Evolutionary conservation across 306 rosid species (phyloP), one percentile per base, ranked within the genome.

Genomic region (Purshia tridentata): DNA sequence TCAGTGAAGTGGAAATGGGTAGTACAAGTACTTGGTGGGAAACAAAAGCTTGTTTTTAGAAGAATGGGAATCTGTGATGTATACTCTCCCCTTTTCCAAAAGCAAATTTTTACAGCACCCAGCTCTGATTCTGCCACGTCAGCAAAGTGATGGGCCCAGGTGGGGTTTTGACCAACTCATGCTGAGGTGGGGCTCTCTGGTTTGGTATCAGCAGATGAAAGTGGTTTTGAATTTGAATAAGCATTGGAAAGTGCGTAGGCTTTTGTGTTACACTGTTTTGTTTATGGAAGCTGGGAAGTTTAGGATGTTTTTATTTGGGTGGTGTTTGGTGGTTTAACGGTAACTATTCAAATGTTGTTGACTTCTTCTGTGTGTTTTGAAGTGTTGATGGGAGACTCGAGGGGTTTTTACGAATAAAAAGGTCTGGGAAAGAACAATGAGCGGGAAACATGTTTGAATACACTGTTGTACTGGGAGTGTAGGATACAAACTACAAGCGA

Each of bases 321-420:
- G 12, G 19, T 2, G 80, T 22, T 48, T 60, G 54, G 46, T 59
- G 13, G 70, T 16, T 12, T n/a, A 69, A 69, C 64, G 55, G 75
- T 42, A 77, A 77, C 75, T 14, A 69, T 76, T 22, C 70, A 69
- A 77, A 59, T 55, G 13, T 15, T 4, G 15, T 76, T 29, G 22
- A n/a, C 22, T 3, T 46, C 35, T 29, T 46, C 53, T 54, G 40
- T 20, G 60, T n/a, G 11, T 22, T 18, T 2, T 42, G 68, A 8
- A n/a, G 19, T 42, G 18, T 18, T 53, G 50, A 18, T 18, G 22
- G 48, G 45, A 44, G 40, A 44, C 37, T 48, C 5, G 49, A 16
- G 6, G 16, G 6, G 9, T 4, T 20, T 22, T 29, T 22, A 46
- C 47, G 0, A 2, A 18, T 2, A 8, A 19, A 40, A 59, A 6